Evolutionary conservation across 2,329 filamentous ascomycete species (phyloP), one percentile per base, ranked within the genome.

Genomic region (Leptodontidium sp.): DNA sequence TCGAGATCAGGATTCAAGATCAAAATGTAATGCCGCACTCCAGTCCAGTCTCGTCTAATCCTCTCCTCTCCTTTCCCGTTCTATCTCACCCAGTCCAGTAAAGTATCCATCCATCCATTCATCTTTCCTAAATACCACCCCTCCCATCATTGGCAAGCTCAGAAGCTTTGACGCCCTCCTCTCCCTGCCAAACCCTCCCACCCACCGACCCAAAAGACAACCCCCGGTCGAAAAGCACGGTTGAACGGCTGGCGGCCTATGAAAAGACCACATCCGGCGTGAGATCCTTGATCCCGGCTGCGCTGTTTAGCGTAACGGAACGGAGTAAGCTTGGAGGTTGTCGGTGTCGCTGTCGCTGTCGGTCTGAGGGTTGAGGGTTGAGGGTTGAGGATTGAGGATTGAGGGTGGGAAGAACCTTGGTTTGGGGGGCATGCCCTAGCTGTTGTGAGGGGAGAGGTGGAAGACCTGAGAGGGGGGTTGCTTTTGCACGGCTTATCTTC

Each of bases 241-340:
- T 32, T 32, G 29, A 32, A 32, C 29, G 43, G 5, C 43, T 9
- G 43, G 43, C 43, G 12, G 43, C 43, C 43, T 45, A 14, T 45
- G 11, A 12, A 12, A 45, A 45, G 43, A 45, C 17, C 43, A 45
- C 29, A 32, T 32, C 29, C 29, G 29, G 29, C 29, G 29, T 6
- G 29, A 32, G 29, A 32, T 32, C 29, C 29, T 32, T 32, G 29
- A 32, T 32, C 29, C 29, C 29, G 1, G 29, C 29, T 6, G 29
- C 29, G 29, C 29, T 32, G 21, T 6, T 32, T 32, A 32, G 29
- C 29, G 29, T 32, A 32, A 32, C 29, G 29, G 29, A 32, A 21
- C 21, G 29, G 29, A 32, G 70, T 71, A 71, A 69, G 70, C 72
- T 69, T 67, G 52, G 38, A 52, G 45, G 68, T 67, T n/a, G 57